These are phyloP conservation scores for Ascochyta koolunga DNA, from an alignment of 2,329 filamentous ascomycete genomes.

Conservation along the genomic window DNA sequence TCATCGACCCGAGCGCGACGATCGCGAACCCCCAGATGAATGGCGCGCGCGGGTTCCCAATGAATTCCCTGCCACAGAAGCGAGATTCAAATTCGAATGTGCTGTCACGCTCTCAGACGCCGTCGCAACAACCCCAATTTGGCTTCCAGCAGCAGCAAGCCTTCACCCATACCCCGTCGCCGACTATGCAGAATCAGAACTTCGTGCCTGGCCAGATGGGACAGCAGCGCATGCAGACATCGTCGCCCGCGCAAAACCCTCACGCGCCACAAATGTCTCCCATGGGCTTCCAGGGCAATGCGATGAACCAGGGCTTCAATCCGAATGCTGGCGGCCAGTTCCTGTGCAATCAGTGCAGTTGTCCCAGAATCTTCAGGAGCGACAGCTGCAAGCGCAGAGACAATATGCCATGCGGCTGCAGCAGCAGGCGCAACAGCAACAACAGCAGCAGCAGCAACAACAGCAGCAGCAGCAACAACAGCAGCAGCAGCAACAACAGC, in stretches of 20 bases:
- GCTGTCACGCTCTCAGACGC: constrained; percentile 92
- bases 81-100: constrained; percentile 85
- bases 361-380: constrained; percentile 56
- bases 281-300: constrained; percentile 45
- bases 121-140: constrained; percentile 70
- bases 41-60: constrained; percentile 82
- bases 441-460: constrained; percentile 52
- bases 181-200: constrained; percentile 84
- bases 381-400: constrained; percentile 70
- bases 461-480: background rate
- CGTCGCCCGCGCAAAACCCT: constrained; percentile 86
- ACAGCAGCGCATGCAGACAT: constrained; percentile 75
- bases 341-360: constrained; percentile 54
- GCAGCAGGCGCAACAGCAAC: constrained; percentile 60
- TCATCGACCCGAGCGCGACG: constrained; percentile 50
- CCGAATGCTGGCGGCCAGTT: constrained; percentile 51
- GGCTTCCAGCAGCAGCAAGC: constrained; percentile 71
- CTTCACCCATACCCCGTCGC: constrained; percentile 91
- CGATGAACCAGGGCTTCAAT: constrained; percentile 48
- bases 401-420: constrained; percentile 88
- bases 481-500: constrained; percentile 38
- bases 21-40: constrained; percentile 60
- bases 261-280: constrained; percentile 52
- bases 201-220: constrained; percentile 64
- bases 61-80: constrained; percentile 85